Percentiles rank a stretch among this genome's conserved stretches.
phyloP scores from a whole-genome alignment of 352 stramenopile species.

The Globisporangium paddicum region DNA sequence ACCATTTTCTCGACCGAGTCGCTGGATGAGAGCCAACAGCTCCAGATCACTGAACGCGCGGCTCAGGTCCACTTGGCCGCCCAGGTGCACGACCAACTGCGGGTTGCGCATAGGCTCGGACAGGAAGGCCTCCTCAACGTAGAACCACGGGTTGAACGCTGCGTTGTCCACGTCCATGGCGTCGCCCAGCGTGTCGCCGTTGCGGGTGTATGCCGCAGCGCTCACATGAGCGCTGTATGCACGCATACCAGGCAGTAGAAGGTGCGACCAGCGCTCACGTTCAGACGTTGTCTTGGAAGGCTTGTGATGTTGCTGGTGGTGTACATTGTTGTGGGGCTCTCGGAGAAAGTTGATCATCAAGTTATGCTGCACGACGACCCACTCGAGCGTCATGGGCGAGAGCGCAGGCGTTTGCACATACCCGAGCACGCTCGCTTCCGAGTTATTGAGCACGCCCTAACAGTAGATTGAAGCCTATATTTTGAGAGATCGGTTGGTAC shows the following conservation, averaged over 20 bases:
- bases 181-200: constrained; percentile 41
- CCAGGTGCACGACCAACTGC: constrained; percentile 49
- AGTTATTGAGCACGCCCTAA: constrained; percentile 33
- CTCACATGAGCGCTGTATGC: constrained; percentile 33
- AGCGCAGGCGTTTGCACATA: constrained; percentile 38
- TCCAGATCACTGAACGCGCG: constrained; percentile 38
- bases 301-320: neutral
- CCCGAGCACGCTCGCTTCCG: constrained; percentile 13
- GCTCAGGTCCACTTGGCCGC: constrained; percentile 56
- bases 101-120: constrained; percentile 50
- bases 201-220: constrained; percentile 20
- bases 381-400: constrained; percentile 37
- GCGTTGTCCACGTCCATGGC: constrained; percentile 20
- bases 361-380: constrained; percentile 50
- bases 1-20: neutral
- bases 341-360: constrained; percentile 9
- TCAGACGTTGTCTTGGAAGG: neutral
- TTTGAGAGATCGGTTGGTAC: neutral
- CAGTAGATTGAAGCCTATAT: neutral
- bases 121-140: constrained; percentile 39
- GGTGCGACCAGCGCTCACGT: constrained; percentile 36
- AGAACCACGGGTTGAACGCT: constrained; percentile 64
- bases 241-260: constrained; percentile 28
- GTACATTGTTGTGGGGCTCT: neutral
- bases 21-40: constrained; percentile 23